phyloP scores from a whole-genome alignment of 2,329 filamentous ascomycete species.

The Aspergillaceae sp. region DNA sequence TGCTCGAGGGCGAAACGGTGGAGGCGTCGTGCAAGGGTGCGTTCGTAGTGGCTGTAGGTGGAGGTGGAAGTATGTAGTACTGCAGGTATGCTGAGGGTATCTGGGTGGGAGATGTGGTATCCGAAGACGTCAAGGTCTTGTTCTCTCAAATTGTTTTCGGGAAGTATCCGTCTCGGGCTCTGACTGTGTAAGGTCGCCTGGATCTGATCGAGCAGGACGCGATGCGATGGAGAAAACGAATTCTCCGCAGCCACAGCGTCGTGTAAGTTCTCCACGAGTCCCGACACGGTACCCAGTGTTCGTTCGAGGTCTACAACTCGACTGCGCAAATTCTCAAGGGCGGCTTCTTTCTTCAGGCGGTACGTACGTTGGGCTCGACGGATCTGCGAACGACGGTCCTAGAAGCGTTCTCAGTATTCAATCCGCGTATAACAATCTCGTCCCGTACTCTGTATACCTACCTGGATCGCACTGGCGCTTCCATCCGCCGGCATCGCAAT shows the following conservation, averaged over 20 bases:
- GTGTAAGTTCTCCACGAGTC: constrained; percentile 58
- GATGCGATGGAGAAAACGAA: constrained; percentile 21
- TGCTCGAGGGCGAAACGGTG: constrained; percentile 58
- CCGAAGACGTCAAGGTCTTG: neutral
- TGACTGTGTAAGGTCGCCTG: too few species aligned
- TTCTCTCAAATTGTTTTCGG: neutral
- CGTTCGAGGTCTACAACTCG: constrained; percentile 59
- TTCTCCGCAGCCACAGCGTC: constrained; percentile 48
- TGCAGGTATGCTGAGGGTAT: neutral
- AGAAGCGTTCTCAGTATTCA: too few species aligned
- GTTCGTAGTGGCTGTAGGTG: constrained; percentile 56
- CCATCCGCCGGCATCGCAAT: too few species aligned
- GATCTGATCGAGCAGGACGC: neutral
- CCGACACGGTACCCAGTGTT: constrained; percentile 63
- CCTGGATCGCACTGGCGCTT: too few species aligned
- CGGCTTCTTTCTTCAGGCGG: constrained; percentile 70
- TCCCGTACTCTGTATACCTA: too few species aligned
- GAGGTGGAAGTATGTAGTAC: constrained; percentile 6
- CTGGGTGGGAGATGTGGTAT: neutral
- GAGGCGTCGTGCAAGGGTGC: constrained; percentile 61
- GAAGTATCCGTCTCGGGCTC: too few species aligned
- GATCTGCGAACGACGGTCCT: constrained; percentile 66
- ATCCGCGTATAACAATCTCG: constrained; percentile 20
- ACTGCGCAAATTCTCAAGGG: constrained; percentile 62
- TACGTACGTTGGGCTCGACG: constrained; percentile 77